Conservation (phyloP, 805 yeast genomes). For the Kluyveromyces siamensis region DNA sequence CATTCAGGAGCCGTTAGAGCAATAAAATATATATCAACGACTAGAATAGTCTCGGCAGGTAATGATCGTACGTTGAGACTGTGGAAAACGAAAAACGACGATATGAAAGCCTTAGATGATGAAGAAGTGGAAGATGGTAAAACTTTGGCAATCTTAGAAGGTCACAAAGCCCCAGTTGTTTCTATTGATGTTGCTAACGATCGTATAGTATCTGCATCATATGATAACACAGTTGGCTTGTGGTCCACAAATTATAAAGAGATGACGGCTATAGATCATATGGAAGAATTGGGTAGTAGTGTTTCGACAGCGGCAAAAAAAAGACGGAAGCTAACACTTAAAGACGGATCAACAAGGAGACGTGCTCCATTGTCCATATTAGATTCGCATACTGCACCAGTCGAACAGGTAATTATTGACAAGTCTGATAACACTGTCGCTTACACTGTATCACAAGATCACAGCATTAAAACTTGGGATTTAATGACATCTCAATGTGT, state of each 20-base stretch:
- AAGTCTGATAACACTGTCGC: constrained; percentile 67
- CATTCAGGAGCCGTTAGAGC: constrained; percentile 82
- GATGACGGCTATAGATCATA: constrained; percentile 54
- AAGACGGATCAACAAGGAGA: constrained; percentile 67
- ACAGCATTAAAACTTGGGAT: constrained; percentile 94
- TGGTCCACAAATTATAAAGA: constrained; percentile 89
- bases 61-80: constrained; percentile 81
- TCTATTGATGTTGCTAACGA: constrained; percentile 47
- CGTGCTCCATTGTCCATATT: constrained; percentile 73
- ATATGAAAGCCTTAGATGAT: constrained; percentile 18
- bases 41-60: constrained; percentile 76
- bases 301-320: constrained; percentile 77
- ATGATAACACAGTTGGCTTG: constrained; percentile 69
- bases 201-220: constrained; percentile 74
- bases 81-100: constrained; percentile 61
- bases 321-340: constrained; percentile 73
- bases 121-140: constrained; percentile 55
- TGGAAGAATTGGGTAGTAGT: constrained; percentile 35
- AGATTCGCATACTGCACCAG: constrained; percentile 80
- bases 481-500: constrained; percentile 76
- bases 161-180: constrained; percentile 84
- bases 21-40: constrained; percentile 68
- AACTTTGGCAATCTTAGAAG: constrained; percentile 78
- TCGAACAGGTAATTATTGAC: constrained; percentile 76
- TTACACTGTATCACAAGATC: constrained; percentile 93